Evolutionary conservation across 352 stramenopile species (phyloP).

Genomic region (Pythium rishiriense): DNA sequence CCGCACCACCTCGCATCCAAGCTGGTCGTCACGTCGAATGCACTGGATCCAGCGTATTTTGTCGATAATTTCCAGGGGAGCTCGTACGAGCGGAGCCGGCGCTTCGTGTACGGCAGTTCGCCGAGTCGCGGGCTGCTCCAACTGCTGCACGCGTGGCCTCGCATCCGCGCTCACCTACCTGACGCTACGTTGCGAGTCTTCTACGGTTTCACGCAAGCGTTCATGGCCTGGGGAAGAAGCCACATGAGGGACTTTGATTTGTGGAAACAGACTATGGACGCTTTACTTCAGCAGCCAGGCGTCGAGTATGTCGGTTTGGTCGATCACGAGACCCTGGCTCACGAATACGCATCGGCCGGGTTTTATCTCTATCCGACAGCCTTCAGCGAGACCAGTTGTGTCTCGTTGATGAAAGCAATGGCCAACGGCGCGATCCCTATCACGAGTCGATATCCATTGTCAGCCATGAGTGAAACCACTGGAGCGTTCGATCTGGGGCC

Average conservation of each 20-base stretch:
- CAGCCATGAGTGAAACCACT: constrained; percentile 67
- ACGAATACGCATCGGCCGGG: constrained; percentile 66
- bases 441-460: constrained; percentile 71
- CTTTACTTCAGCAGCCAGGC: constrained; percentile 39
- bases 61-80: constrained; percentile 28
- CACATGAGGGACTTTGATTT: constrained; percentile 48
- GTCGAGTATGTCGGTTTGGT: constrained; percentile 83
- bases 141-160: constrained; percentile 71
- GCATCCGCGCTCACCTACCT: constrained; percentile 55
- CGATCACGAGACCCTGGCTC: constrained; percentile 66
- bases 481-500: constrained; percentile 78
- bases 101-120: constrained; percentile 88
- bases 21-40: constrained; percentile 70
- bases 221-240: constrained; percentile 58
- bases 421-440: constrained; percentile 88
- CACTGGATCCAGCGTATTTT: constrained; percentile 67
- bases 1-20: constrained; percentile 41
- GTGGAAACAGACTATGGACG: constrained; percentile 63
- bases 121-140: constrained; percentile 77
- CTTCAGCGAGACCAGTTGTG: constrained; percentile 90
- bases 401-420: constrained; percentile 94
- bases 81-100: constrained; percentile 37
- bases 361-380: constrained; percentile 92
- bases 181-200: constrained; percentile 76
- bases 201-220: constrained; percentile 87